Base-by-base conservation (phyloP, 768 basidiomycete genomes). In the Gloeopeniophorella convolvens region DNA sequence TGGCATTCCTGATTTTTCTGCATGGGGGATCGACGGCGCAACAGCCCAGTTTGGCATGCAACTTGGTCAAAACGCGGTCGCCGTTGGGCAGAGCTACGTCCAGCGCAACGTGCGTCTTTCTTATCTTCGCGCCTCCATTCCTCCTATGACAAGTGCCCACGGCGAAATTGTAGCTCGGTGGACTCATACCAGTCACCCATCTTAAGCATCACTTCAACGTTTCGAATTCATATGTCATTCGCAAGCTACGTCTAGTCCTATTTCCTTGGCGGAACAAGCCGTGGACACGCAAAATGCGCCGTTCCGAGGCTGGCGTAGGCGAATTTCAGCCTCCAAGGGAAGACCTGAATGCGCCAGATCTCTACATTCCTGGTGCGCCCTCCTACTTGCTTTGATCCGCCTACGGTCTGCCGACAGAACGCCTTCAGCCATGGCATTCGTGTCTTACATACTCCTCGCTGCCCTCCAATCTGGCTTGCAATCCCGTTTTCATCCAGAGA, bases 21-120 rank as follows among this genome's bases (percentile, higher is more conserved):
- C 83, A 12, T 89, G 86, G 86, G 87, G 89, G 0, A 76, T 98
- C 68, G 85, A 96, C 66, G 89, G 89, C 61, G 82, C 91, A 9
- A 97, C 96, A 2, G 89, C 96, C 0, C 87, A 94, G 65, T 84
- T 99, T 63, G 91, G 95, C 18, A 89, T 98, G 80, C 95, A 97
- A 65, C 80, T 98, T 26, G 94, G 95, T 3, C 82, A 83, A 56
- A 89, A 79, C 53, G 95, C 95, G 0, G 85, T 98, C 2, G 83
- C 85, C 5, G 95, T 92, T 0, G 95, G 96, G 0, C 92, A 95
- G 65, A 89, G 93, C 42, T 98, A 98, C 57, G 85, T 99, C 40
- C 89, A 93, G 67, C 85, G 86, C 66, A 97, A 97, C 65, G 90
- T 95, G 56, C 55, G 83, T 72, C 47, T 16, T 18, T 21, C 41